Percentiles rank a stretch among this genome's conserved stretches.
These are phyloP conservation scores for Cucurbita argyrosperma DNA, from an alignment of 306 rosid genomes.

Conservation along the genomic window DNA sequence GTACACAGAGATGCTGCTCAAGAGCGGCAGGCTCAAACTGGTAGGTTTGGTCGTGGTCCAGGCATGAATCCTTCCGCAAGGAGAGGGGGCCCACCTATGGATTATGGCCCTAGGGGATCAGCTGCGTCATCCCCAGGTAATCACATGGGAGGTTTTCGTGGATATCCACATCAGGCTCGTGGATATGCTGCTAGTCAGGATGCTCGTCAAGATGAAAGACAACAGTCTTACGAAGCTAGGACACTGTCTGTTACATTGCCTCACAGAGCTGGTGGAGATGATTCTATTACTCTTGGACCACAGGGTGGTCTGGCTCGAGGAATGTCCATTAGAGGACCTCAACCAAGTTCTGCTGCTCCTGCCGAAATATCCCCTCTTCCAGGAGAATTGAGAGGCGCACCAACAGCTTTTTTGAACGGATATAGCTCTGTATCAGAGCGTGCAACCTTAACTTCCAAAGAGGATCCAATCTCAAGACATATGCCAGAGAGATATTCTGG, in stretches of 20 bases:
- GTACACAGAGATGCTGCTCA: constrained; percentile 97
- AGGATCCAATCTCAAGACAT: constrained; percentile 31
- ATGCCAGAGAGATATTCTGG: constrained; percentile 32
- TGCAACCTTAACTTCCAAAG: constrained; percentile 25
- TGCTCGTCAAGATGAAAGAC: constrained; percentile 57
- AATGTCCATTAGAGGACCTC: constrained; percentile 78
- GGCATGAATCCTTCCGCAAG: constrained; percentile 32
- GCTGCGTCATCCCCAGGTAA: constrained; percentile 37
- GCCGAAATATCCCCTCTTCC: constrained; percentile 25
- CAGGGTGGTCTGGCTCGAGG: constrained; percentile 95
- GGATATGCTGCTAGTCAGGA: constrained; percentile 71
- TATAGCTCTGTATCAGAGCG: constrained; percentile 34
- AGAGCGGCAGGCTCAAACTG: constrained; percentile 72
- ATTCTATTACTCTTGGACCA: constrained; percentile 74
- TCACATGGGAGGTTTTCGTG: constrained; percentile 58
- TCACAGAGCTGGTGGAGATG: constrained; percentile 48
- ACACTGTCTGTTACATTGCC: constrained; percentile 44
- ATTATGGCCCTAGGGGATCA: constrained; percentile 54
- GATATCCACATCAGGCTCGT: constrained; percentile 40
- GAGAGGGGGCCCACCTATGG: constrained; percentile 58
- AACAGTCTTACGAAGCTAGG: constrained; percentile 51
- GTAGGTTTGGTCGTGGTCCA: constrained; percentile 70
- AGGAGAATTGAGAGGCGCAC: constrained; percentile 40
- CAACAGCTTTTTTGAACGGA: constrained; percentile 42
- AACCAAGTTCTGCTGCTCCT: constrained; percentile 27